Percentiles rank a stretch among this genome's conserved stretches.
phyloP scores from a whole-genome alignment of 2,329 filamentous ascomycete genomes.

The Fusarium dimerum region DNA sequence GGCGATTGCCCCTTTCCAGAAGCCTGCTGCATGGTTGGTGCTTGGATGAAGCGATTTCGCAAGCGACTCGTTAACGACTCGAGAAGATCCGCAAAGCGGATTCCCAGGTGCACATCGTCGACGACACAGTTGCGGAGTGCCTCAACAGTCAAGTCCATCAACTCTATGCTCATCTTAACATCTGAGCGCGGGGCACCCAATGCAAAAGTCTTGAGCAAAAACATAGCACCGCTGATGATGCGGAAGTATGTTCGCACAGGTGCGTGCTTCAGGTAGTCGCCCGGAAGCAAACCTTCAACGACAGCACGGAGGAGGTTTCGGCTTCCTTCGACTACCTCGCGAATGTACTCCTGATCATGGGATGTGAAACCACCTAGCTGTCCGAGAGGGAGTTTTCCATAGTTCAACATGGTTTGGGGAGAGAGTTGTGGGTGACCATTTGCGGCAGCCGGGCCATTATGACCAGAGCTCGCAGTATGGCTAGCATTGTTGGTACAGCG shows the following conservation, averaged over 20 bases:
- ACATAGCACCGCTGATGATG: conserved; percentile 84
- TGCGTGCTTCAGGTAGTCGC: conserved; percentile 77
- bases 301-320: conserved; percentile 76
- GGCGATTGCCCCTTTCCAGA: conserved; percentile 46
- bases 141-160: conserved; percentile 75
- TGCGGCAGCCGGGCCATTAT: conserved; percentile 35
- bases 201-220: conserved; percentile 81
- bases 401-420: conserved; percentile 65
- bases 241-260: conserved; percentile 84
- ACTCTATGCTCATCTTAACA: conserved; percentile 70
- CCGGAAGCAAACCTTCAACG: conserved; percentile 72
- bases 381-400: conserved; percentile 63
- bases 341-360: conserved; percentile 72
- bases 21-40: conserved; percentile 47
- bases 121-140: conserved; percentile 77
- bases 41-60: conserved; percentile 73
- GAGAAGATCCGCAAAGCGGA: conserved; percentile 80
- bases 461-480: conserved; percentile 41
- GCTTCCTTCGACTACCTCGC: conserved; percentile 75
- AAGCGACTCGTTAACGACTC: conserved; percentile 75
- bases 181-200: conserved; percentile 78
- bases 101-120: conserved; percentile 83
- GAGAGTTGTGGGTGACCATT: conserved; percentile 45
- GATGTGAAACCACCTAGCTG: conserved; percentile 64
- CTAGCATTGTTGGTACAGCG: conserved; percentile 74